Conservation (phyloP, 768 basidiomycete species). For the Lentinus tigrinus region DNA sequence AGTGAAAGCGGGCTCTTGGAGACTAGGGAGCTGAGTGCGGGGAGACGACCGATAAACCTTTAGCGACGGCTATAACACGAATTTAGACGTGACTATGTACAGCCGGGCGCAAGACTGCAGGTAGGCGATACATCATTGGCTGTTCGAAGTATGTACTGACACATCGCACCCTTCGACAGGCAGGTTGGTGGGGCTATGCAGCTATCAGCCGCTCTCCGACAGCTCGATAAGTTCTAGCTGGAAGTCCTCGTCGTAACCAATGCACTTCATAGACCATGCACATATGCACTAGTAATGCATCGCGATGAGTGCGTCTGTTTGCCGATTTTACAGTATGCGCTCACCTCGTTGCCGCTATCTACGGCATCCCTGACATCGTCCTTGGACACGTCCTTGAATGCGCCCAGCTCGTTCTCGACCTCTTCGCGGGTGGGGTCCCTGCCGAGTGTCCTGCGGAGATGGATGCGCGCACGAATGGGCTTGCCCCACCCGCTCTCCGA, state of each 20-base stretch:
- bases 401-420: conserved; percentile 10
- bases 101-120: too few species aligned
- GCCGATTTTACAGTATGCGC: not conserved
- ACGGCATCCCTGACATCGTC: conserved; percentile 32
- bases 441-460: conserved; percentile 24
- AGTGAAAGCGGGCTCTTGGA: too few species aligned
- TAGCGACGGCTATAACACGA: too few species aligned
- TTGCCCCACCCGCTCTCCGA: conserved; percentile 29
- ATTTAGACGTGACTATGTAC: too few species aligned
- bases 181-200: too few species aligned
- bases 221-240: conserved; percentile 28
- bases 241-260: conserved; percentile 39
- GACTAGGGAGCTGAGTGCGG: too few species aligned
- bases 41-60: too few species aligned
- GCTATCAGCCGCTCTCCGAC: not conserved
- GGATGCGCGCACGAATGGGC: conserved; percentile 26
- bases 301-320: not conserved
- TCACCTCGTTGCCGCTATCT: conserved; percentile 32
- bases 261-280: conserved; percentile 41
- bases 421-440: conserved; percentile 30
- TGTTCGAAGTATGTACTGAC: too few species aligned
- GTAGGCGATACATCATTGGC: too few species aligned
- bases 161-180: too few species aligned
- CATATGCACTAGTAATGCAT: conserved; percentile 27
- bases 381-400: conserved; percentile 17